Evolutionary conservation across 2,329 filamentous ascomycete genomes (phyloP), one percentile per base, ranked within the genome.

Genomic region (Cladosporium austrohemisphaericum): DNA sequence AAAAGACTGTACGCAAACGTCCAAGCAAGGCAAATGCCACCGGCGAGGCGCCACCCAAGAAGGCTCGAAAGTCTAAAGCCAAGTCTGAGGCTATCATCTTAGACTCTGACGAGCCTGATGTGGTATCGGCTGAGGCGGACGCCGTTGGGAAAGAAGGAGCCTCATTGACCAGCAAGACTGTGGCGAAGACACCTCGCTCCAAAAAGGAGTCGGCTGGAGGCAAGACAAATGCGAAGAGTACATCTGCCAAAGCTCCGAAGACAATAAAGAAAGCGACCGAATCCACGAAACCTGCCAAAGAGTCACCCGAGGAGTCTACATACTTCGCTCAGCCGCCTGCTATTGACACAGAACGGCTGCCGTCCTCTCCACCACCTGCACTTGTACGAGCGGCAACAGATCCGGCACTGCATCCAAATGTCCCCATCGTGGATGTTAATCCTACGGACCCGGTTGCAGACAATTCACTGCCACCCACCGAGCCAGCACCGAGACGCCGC

Each of bases 31-130:
- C 31, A 11, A 14, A 14, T 13, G 25, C 43, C 10, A 16, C 22
- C 6, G 25, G n/a, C 5, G 37, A 32, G 11, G 20, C 25, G 2
- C 31, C 41, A 4, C 32, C 33, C 18, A 57, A 54, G 54, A 57
- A 53, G 41, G 19, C 58, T 6, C 49, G 52, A 23, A 60, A 58
- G 53, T 9, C 20, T n/a, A 41, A 43, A 7, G 44, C 52, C 9
- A 63, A 62, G 44, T 63, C 60, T 3, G 60, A 53, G 25, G 57
- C 56, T 5, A 57, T 61, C 33, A 57, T 63, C 7, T 36, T 63
- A 20, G 59, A 63, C 35, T 62, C 60, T 3, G 60, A 63, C 35
- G 60, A 63, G 33, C 45, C 54, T 19, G 52, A 53, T 5, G 50
- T 31, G 10, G 41, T 26, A 8, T 20, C 40, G 8, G 9, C 49